Evolutionary conservation across 2,329 filamentous ascomycete species (phyloP), one percentile per base, ranked within the genome.

Genomic region (Aphanoascus verrucosus): DNA sequence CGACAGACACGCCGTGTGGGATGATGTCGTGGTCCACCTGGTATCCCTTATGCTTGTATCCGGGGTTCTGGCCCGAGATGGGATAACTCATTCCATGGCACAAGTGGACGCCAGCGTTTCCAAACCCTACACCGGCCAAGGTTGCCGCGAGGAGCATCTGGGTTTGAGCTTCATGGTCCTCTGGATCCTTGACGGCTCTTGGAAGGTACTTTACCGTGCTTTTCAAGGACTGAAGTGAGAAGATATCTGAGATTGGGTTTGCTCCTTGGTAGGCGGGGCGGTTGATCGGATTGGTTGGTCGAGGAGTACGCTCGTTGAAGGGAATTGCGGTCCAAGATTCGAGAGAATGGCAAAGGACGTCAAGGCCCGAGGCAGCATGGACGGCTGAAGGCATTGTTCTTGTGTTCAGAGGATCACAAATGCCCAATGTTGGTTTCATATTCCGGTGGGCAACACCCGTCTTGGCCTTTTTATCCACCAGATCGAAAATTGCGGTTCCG

Each of bases 291-390:
- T 98, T 97, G 3, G 80, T 72, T 0, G 94, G 94, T 2, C 91
- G 78, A 0, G 93, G 93, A 0, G 77, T 81, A 49, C 93, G 83
- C 75, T 95, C 85, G 62, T 86, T 78, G 74, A 88, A 98, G 0
- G 94, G 94, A 58, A 98, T 97, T 1, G 93, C 93, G 0, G 93
- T 98, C 88, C 91, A 98, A 3, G 87, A 94, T 70, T 98, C 94
- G 38, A 98, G 82, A 11, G 86, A 84, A 72, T 98, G 94, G 69
- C 91, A 98, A 37, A 98, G 78, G 2, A 98, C 93, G 64, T 98
- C 93, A 1, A 98, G 79, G 1, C 93, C 94, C 0, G 90, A 94
- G 20, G 84, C 83, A 2, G 93, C 88, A 71, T 94, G 90, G 19
- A 98, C 93, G 37, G 91, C 88, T 0, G 88, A 81, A 0, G 93